Evolutionary conservation across 2,329 filamentous ascomycete genomes (phyloP), one percentile per base, ranked within the genome.

Genomic region (Fusarium mundagurra): DNA sequence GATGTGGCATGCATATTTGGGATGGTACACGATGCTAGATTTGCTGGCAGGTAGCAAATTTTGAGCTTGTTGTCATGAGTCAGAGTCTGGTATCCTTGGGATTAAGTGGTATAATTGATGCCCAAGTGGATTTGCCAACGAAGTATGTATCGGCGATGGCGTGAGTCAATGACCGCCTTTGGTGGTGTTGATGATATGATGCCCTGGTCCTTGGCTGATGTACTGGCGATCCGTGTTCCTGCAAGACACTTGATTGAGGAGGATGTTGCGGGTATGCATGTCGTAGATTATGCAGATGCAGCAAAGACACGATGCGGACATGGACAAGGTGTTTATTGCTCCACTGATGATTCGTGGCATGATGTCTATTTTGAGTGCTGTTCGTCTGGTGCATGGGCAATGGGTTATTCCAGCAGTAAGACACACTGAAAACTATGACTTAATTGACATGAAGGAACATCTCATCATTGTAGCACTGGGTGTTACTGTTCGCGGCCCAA

Each of bases 1-100:
- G 66, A 69, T 69, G 66, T 69, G 66, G 66, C 66, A 69, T 69
- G 66, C 66, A 69, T 69, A 68, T 61, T 45, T 39, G 22, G 43
- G 45, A 43, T 61, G 41, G 39, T 27, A 68, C 65, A 68, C 53
- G 39, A 68, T 67, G 58, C 63, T 41, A 55, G 43, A 66, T 67
- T 67, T 67, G 65, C 17, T 68, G 65, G 65, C 65, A 68, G 39
- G 18, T 31, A 31, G 4, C 7, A 20, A 24, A 17, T 8, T 6
- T 13, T 29, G 11, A 17, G 13, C 27, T 50, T 61, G 64, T 34
- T 67, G 64, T 67, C 63, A 67, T 68, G 65, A 67, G 65, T 68
- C 65, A 67, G 63, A 64, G 45, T 47, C 41, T 41, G 22, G 7
- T 29, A 36, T 38, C 41, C 38, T 27, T 66, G 63, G 63, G 38